Base-by-base conservation (phyloP, 768 basidiomycete genomes). In the Auriscalpium orientale region DNA sequence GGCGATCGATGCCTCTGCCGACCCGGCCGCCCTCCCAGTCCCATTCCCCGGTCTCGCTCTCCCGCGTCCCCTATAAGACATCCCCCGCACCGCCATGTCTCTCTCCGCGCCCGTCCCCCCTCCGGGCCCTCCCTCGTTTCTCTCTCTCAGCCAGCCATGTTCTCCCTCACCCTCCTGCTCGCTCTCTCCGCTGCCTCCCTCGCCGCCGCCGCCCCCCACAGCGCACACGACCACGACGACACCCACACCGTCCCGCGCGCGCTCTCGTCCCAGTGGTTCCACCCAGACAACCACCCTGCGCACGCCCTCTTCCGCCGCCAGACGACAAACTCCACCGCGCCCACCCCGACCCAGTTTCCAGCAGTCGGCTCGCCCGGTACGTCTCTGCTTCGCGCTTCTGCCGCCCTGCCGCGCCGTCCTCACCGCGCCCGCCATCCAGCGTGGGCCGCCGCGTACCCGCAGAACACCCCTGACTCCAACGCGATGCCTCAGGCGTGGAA, bases 401-500 rank as follows among this genome's bases (percentile, higher is more conserved):
- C 33, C 20, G n/a, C 40, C n/a, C 52, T 21, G 20, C 50, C n/a
- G 21, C 15, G 33, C 12, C 33, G 46, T 35, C 12, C 20, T 13
- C 33, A 43, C 52, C 20, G 49, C 35, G 36, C 21, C 2, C 16
- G 20, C 21, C 22, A n/a, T 37, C 33, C 47, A 71, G 68, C 66
- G 51, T 74, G 72, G 68, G 36, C 58, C 16, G 66, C 69, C 18
- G 60, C 61, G 44, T 74, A 72, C 64, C 73, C 75, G 6, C 37
- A 48, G 8, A 49, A 46, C 4, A 68, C 67, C 3, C 70, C 75
- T 2, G 64, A 69, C 28, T 53, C 62, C 3, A 60, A 54, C 22
- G 40, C 37, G 1, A 58, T 76, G 46, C 76, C 76, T 20, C 62
- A 71, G 47, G 65, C 67, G 8, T 80, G 79, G 79, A 53, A 66